Base-by-base conservation (phyloP, 179 eudicot species). In the Vitellaria paradoxa region DNA sequence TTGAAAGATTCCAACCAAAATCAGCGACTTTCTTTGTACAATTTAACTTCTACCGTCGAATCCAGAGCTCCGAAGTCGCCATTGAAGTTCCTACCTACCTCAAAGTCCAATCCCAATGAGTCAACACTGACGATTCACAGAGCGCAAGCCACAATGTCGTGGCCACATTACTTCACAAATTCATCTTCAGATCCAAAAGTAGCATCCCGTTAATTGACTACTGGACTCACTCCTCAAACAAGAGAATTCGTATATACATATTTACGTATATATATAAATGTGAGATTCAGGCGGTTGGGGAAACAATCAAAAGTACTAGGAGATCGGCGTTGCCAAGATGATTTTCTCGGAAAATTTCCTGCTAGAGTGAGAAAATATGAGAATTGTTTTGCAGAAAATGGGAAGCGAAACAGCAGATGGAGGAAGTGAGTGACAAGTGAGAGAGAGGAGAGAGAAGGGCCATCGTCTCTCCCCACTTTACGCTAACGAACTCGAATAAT, bases 171-270 rank as follows among this genome's bases (percentile, higher is more conserved):
- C 26, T 66, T 40, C 49, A 66, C 9, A 40, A 66, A 66, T 66
- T 42, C 49, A 66, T 8, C 45, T 71, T 10, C 47, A 53, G 74
- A 71, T 71, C 74, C 74, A 46, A 55, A 50, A 42, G 71, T 17
- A 20, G 46, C 40, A 18, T 52, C 52, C 9, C 6, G 6, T 65
- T 60, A n/a, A 60, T 18, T 4, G 24, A 18, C 64, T 18, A 42
- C 23, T 4, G 3, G 11, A 13, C 46, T 42, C n/a, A 10, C 69
- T 42, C 23, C 53, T 1, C 15, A 63, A 30, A 65, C 46, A 23
- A 4, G n/a, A 30, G 69, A 47, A 65, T 30, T 30, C 9, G 4
- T 20, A 65, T 3, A 65, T 8, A 42, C 14, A 18, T 68, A 8
- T 46, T 18, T 17, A 18, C 18, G 23, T 46, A 10, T 45, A 15